Evolutionary conservation across 805 yeast genomes (phyloP).

Genomic region (Suhomyces canberraensis): DNA sequence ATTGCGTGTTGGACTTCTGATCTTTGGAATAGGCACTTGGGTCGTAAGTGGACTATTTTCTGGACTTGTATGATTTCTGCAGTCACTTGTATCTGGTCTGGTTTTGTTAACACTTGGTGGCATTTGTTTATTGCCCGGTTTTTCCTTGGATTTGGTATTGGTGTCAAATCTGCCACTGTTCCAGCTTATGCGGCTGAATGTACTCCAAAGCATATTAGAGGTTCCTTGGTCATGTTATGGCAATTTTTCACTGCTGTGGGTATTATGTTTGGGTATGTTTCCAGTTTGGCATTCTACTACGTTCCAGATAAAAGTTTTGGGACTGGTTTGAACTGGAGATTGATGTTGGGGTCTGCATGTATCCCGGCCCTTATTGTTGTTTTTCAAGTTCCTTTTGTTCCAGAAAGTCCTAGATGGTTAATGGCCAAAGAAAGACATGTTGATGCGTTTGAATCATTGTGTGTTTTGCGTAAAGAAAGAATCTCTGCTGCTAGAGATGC

Average conservation of each 20-base stretch:
- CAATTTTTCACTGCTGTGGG: constrained; percentile 74
- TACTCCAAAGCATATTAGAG: constrained; percentile 55
- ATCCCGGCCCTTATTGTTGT: constrained; percentile 54
- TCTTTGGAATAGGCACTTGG: constrained; percentile 47
- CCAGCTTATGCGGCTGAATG: constrained; percentile 70
- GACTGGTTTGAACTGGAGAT: constrained; percentile 53
- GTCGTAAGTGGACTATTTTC: constrained; percentile 61
- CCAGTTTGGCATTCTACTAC: constrained; percentile 57
- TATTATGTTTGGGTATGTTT: constrained; percentile 64
- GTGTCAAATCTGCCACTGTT: constrained; percentile 64
- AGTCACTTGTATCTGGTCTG: constrained; percentile 66
- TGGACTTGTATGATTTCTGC: constrained; percentile 58
- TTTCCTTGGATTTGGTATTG: constrained; percentile 60
- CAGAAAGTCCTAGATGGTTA: constrained; percentile 72
- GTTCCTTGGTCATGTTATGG: constrained; percentile 69
- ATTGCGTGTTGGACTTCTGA: constrained; percentile 63
- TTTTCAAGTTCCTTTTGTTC: constrained; percentile 50
- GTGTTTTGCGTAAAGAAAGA: constrained; percentile 41
- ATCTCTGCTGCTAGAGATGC: constrained; percentile 65
- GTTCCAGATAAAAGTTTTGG: constrained; percentile 47
- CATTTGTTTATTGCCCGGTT: constrained; percentile 60
- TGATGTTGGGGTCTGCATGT: constrained; percentile 63
- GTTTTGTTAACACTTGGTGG: constrained; percentile 57
- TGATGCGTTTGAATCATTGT: constrained; percentile 51
- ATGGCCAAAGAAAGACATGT: constrained; percentile 48